phyloP scores from a whole-genome alignment of 1,139 yeast species.

The Pichia sp. region DNA sequence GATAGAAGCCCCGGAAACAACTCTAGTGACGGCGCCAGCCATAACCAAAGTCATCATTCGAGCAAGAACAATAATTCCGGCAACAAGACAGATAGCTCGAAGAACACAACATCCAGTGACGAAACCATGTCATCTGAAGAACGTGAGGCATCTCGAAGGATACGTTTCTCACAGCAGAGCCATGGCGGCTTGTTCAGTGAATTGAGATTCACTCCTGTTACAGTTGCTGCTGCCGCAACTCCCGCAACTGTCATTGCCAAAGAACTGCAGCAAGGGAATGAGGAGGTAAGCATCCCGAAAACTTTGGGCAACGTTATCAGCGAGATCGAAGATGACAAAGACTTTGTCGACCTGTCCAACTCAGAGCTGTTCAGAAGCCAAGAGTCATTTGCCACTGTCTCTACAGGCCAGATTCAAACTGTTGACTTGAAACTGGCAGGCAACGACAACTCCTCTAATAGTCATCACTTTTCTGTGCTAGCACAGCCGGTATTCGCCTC shows the following conservation, averaged over 20 bases:
- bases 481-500: background rate
- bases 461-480: background rate
- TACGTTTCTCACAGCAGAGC: constrained; percentile 12
- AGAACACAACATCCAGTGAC: background rate
- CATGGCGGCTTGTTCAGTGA: constrained; percentile 18
- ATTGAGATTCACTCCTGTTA: background rate
- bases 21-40: constrained; percentile 1
- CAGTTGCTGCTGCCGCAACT: background rate
- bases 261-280: too few species aligned
- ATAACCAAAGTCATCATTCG: background rate
- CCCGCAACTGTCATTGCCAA: too few species aligned
- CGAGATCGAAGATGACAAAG: background rate
- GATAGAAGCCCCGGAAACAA: background rate
- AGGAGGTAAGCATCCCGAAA: too few species aligned
- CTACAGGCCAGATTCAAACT: background rate
- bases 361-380: background rate
- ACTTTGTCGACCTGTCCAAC: background rate
- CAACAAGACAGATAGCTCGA: background rate
- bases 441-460: background rate
- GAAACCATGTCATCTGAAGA: constrained; percentile 8
- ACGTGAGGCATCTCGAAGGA: constrained; percentile 4
- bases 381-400: constrained; percentile 2
- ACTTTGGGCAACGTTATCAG: background rate
- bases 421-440: background rate
- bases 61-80: background rate